These are phyloP conservation scores for Mediolabrus comicus DNA, from an alignment of 108 stramenopile genomes.

Conservation along the genomic window DNA sequence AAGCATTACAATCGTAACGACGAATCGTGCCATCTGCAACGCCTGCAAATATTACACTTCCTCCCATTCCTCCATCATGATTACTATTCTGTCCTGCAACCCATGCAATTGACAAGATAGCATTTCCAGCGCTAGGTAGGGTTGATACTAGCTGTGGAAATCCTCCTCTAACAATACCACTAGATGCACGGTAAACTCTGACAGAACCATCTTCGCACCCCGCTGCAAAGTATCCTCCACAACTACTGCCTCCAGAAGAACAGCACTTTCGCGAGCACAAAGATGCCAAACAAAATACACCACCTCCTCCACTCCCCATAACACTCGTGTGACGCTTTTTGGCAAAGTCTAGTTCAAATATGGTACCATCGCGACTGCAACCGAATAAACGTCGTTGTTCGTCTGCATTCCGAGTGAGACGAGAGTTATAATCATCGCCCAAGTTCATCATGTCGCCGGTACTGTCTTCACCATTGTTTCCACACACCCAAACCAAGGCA, in stretches of 20 bases:
- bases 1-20: slow-evolving; percentile 51
- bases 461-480: slow-evolving; percentile 1
- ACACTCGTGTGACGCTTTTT: slow-evolving; percentile 47
- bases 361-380: slow-evolving; percentile 73
- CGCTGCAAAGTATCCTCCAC: slow-evolving; percentile 49
- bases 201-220: slow-evolving; percentile 78
- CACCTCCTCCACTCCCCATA: slow-evolving; percentile 76
- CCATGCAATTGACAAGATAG: slow-evolving; percentile 88
- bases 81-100: slow-evolving; percentile 24
- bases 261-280: slow-evolving; percentile 25
- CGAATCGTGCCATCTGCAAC: slow-evolving; percentile 94
- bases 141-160: slow-evolving; percentile 69
- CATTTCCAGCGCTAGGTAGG: slow-evolving; percentile 72
- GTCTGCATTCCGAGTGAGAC: slow-evolving; percentile 1
- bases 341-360: slow-evolving; percentile 75
- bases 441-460: not conserved
- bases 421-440: slow-evolving; percentile 12
- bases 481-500: slow-evolving; percentile 56
- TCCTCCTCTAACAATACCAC: slow-evolving; percentile 17
- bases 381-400: slow-evolving; percentile 54
- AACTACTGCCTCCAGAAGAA: not conserved
- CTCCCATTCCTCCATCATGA: slow-evolving; percentile 37
- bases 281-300: slow-evolving; percentile 66
- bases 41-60: slow-evolving; percentile 83
- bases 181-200: slow-evolving; percentile 63